Base-by-base conservation (phyloP, 2,329 filamentous ascomycete genomes). In the Penicillium sp. region DNA sequence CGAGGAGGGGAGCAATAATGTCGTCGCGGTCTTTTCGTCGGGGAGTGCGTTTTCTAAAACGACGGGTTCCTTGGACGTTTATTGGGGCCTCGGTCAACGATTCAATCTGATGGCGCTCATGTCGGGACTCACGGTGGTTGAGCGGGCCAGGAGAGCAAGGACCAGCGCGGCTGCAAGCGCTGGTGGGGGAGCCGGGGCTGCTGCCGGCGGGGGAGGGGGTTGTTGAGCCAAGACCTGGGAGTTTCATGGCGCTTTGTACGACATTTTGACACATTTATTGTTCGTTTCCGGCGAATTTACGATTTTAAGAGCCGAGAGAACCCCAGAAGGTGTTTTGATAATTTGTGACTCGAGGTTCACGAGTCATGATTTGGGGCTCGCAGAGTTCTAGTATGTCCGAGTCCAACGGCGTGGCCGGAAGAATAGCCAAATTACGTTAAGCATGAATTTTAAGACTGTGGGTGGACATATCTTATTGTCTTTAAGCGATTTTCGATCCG, bases 41-140 rank as follows among this genome's bases (percentile, higher is more conserved):
- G 65, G 61, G 48, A 61, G 46, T 42, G 45, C 38, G 36, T 67
- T 62, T 64, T 60, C 63, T 11, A 67, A 58, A 43, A 69, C 67
- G 41, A 61, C 60, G n/a, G 72, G 69, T 6, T 67, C 68, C 34
- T 59, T 75, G 21, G 62, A 69, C 34, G 57, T 74, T 14, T 57
- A 62, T 43, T 60, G 46, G 10, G 42, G 58, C 4, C 65, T 70
- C 24, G 69, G 67, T 0, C 54, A 57, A 4, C 56, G 61, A 3
- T 72, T 74, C 41, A 61, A 69, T 13, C 38, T 68, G 2, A 64
- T 72, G 63, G 67, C 62, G 9, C 59, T 73, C 10, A 58, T 68
- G 13, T 67, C 65, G 10, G 56, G 54, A 7, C 47, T 72, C 24
- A 60, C 61, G 5, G 43, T 71, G 29, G 55, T 60, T 18, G 68